A percentile compares a stretch with the other conserved stretches of the same genome.
Conservation (phyloP, 1,139 yeast genomes). For the Neolecta irregularis region DNA sequence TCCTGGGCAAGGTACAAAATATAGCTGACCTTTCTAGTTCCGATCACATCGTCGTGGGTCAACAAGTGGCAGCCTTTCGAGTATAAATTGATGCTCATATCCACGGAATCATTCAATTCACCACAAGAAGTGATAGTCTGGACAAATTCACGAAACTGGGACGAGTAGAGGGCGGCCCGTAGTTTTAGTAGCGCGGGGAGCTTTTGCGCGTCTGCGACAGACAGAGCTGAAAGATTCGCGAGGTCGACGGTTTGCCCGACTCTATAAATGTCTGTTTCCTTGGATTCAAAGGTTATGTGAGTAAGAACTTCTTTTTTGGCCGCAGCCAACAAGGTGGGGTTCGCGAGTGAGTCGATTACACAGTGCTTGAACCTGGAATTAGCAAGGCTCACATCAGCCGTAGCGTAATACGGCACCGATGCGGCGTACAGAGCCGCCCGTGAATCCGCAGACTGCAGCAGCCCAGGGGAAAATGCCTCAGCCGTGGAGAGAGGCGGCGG, state of each 20-base stretch:
- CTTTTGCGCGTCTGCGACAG: slow-evolving; percentile 56
- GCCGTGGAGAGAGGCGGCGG: no score
- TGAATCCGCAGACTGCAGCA: no score
- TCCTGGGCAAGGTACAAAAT: slow-evolving; percentile 71
- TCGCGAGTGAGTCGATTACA: no score
- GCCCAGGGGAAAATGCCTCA: no score
- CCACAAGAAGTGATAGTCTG: slow-evolving; percentile 80
- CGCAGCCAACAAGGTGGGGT: no score
- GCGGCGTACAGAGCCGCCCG: no score
- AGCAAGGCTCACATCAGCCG: no score
- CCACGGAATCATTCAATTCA: slow-evolving; percentile 74
- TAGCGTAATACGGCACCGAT: no score
- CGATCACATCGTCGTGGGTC: slow-evolving; percentile 96
- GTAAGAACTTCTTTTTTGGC: slow-evolving; percentile 68
- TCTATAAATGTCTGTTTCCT: slow-evolving; percentile 93
- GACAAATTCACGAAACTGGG: slow-evolving; percentile 67
- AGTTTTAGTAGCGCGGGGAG: slow-evolving; percentile 61
- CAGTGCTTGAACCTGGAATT: no score
- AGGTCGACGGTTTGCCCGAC: slow-evolving; percentile 88
- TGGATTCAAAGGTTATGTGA: slow-evolving; percentile 78
- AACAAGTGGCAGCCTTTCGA: slow-evolving; percentile 84
- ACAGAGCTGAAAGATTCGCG: slow-evolving; percentile 78
- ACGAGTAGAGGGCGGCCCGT: slow-evolving; percentile 74
- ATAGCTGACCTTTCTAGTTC: slow-evolving; percentile 82
- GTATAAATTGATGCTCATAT: slow-evolving; percentile 82